Evolutionary conservation across 2,329 filamentous ascomycete genomes (phyloP), one percentile per base, ranked within the genome.

Genomic region (Cordyceps cicadae): DNA sequence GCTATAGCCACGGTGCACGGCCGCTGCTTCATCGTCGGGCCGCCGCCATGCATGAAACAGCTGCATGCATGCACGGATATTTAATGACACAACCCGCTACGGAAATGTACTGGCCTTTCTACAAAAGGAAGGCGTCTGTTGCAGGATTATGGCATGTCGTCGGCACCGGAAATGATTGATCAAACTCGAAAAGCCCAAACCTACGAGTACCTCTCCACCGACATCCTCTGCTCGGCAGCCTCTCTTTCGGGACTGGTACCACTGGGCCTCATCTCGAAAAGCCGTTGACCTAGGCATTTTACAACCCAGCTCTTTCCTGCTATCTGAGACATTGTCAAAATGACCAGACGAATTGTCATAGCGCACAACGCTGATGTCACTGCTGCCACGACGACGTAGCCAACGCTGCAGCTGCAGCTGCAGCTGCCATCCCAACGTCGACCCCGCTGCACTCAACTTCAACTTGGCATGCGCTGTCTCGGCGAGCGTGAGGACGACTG

Each of bases 401-500:
- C n/a, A 5, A 34, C 32, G 32, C 6, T 9, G 32, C 39, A 41
- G 46, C 45, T 21, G 15, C 26, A 11, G 19, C 19, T 26, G 19
- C 19, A 48, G 17, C 34, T 17, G 32, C 51, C 17, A 34, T 32
- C 19, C 34, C 17, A 19, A 17, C 26, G 17, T 39, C 17, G 2
- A 21, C 34, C 51, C 6, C 21, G 12, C 53, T 8, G 32, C 41
- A 41, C 19, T 19, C 21, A 46, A 24, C 41, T 55, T 32, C 15
- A 17, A 24, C 4, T 14, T 7, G 53, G 39, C 53, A 34, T 55
- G 53, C 53, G 24, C 39, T 46, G 53, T n/a, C 39, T 55, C 14
- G 39, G 53, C 53, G 46, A 74, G 75, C 2, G 74, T 74, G 12
- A 66, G 63, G n/a, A 72, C 73, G 0, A 68, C 76, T 8, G 75